Evolutionary conservation across 2,329 filamentous ascomycete genomes (phyloP).

Genomic region (Hypocrella siamensis): DNA sequence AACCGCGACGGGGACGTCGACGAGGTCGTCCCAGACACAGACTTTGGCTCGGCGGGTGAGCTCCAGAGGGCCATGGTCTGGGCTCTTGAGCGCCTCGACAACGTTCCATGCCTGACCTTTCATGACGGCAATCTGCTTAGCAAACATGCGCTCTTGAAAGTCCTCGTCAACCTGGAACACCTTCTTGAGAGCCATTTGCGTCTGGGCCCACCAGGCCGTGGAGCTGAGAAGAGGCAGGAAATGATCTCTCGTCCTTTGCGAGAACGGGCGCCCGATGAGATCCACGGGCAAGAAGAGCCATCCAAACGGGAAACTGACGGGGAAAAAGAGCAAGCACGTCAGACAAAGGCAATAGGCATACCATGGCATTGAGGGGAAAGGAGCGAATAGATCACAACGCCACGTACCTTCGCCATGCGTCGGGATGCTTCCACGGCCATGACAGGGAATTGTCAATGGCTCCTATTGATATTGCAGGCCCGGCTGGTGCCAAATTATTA

Average conservation of each 20-base stretch:
- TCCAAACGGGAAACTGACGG: slow-evolving; percentile 83
- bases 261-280: slow-evolving; percentile 90
- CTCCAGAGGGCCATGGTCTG: slow-evolving; percentile 85
- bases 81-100: slow-evolving; percentile 86
- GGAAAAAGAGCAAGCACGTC: no score
- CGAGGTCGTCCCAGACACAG: slow-evolving; percentile 94
- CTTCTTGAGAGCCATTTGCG: slow-evolving; percentile 67
- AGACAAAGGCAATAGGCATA: no score
- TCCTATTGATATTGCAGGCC: slow-evolving; percentile 58
- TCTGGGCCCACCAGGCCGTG: slow-evolving; percentile 93
- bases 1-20: slow-evolving; percentile 88
- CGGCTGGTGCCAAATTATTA: slow-evolving; percentile 25
- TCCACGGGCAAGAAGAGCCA: slow-evolving; percentile 97
- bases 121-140: slow-evolving; percentile 96
- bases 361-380: not conserved
- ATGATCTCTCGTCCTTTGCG: slow-evolving; percentile 81
- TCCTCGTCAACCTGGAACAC: slow-evolving; percentile 88
- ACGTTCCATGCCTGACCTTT: slow-evolving; percentile 99
- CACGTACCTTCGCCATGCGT: slow-evolving; percentile 54
- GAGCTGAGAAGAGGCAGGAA: slow-evolving; percentile 94
- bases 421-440: slow-evolving; percentile 98
- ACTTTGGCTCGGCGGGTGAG: slow-evolving; percentile 81
- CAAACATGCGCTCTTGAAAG: slow-evolving; percentile 98
- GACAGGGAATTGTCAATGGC: slow-evolving; percentile 97
- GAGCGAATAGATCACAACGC: not conserved